Percentiles rank a stretch among this genome's conserved stretches.
phyloP scores from a whole-genome alignment of 345 rosid genomes.

The Salix exigua region DNA sequence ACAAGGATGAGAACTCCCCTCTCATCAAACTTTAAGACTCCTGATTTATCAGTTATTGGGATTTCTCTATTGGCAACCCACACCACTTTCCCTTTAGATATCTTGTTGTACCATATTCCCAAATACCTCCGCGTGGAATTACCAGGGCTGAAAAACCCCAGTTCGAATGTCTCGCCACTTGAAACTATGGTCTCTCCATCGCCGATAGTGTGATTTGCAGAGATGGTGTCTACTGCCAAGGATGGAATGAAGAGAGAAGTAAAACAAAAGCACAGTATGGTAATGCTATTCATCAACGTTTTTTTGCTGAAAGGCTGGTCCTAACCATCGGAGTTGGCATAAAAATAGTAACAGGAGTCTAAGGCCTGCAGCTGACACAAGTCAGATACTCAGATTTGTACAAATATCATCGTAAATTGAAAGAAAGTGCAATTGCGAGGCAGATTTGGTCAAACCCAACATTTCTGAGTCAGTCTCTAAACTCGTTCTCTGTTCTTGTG shows the following conservation, averaged over 20 bases:
- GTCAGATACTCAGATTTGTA: too few relatives aligned
- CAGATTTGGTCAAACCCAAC: too few relatives aligned
- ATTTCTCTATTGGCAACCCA: constrained; percentile 26
- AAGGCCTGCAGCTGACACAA: too few relatives aligned
- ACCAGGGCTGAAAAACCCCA: constrained; percentile 33
- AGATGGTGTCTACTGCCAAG: constrained; percentile 14
- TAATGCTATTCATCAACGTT: not conserved
- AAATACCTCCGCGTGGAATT: not conserved
- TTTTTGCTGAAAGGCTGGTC: not conserved
- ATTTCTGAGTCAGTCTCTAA: too few relatives aligned
- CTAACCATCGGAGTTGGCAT: too few relatives aligned
- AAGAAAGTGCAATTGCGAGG: too few relatives aligned
- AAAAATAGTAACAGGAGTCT: too few relatives aligned
- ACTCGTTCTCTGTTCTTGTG: too few relatives aligned
- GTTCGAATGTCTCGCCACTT: constrained; percentile 18
- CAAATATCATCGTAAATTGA: too few relatives aligned
- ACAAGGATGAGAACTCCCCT: constrained; percentile 16
- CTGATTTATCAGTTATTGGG: constrained; percentile 2
- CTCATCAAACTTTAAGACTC: not conserved
- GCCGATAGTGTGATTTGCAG: constrained; percentile 12
- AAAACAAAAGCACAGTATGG: not conserved
- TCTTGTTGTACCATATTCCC: constrained; percentile 13
- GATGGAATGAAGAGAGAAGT: not conserved
- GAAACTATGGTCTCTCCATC: constrained; percentile 33
- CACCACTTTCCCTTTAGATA: not conserved